Base-by-base conservation (phyloP, 495 filamentous ascomycete species). In the Neurospora terricola region DNA sequence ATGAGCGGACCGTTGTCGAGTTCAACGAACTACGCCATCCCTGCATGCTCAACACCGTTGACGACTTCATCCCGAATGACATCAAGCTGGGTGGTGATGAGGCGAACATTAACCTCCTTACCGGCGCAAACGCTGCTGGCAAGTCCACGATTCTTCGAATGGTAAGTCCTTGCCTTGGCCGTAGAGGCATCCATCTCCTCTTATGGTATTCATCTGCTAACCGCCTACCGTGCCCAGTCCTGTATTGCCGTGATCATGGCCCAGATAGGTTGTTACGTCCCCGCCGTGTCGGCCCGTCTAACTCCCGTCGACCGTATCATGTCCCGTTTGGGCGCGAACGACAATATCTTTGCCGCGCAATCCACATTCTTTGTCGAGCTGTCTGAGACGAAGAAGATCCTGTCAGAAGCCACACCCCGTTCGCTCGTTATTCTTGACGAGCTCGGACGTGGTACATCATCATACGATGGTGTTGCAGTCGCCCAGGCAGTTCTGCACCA, bases 301-400 rank as follows among this genome's bases (percentile, higher is more conserved):
- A 98, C 96, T 0, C 94, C 96, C 0, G 87, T 95, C 38, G 96
- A 99, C 80, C 92, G 96, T 59, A 98, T 99, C 85, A 99, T 99
- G 96, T 97, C 94, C 6, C 94, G 96, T 30, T 91, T 99, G 0
- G 96, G 96, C 16, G 96, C 96, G 69, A 97, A 98, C 79, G 96
- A 99, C 87, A 97, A 98, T 82, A 98, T 99, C 80, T 98, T 99
- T 79, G 96, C 95, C 30, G 93, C 95, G 4, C 96, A 99, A 82
- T 94, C 91, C 34, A 99, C 96, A 38, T 99, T 99, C 87, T 98
- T 99, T 80, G 95, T 99, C 69, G 96, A 99, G 81, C 86, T 99
- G 9, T 92, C 94, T 5, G 96, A 99, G 78, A 99, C 96, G 10
- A 97, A 98, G 84, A 98, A 98, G 85, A 99, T 99, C 70, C 90